phyloP scores from a whole-genome alignment of 805 yeast genomes.

The Kluyveromyces siamensis region DNA sequence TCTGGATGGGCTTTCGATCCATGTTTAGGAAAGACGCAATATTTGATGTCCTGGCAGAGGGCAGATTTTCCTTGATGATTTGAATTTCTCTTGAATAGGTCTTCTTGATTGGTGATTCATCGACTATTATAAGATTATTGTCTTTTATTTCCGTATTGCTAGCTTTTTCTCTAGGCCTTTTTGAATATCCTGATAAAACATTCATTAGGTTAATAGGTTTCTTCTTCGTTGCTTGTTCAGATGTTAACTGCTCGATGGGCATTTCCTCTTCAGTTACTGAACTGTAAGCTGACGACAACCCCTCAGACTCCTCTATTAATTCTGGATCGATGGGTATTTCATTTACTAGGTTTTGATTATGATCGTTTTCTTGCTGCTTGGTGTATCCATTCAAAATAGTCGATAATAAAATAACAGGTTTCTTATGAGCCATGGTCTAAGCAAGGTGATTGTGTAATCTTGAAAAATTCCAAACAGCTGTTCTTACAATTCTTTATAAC shows the following conservation, averaged over 20 bases:
- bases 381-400: slow-evolving; percentile 16
- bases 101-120: not conserved
- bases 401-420: slow-evolving; percentile 8
- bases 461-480: not conserved
- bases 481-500: not conserved
- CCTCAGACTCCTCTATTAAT: not conserved
- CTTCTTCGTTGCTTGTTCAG: not conserved
- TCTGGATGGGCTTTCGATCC: not conserved
- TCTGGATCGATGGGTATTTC: slow-evolving; percentile 1
- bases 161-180: not conserved
- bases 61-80: not conserved
- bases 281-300: not conserved
- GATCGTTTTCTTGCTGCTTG: slow-evolving; percentile 3
- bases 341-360: not conserved
- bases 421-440: not conserved
- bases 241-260: not conserved
- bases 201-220: not conserved
- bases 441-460: not conserved
- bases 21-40: slow-evolving; percentile 1
- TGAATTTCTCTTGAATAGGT: not conserved
- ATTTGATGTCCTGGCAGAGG: not conserved
- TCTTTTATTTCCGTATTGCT: not conserved
- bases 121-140: not conserved
- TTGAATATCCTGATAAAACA: slow-evolving; percentile 2
- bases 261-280: not conserved